Conservation (phyloP, 148 eudicot genomes). For the Camellia lanceoleosa region DNA sequence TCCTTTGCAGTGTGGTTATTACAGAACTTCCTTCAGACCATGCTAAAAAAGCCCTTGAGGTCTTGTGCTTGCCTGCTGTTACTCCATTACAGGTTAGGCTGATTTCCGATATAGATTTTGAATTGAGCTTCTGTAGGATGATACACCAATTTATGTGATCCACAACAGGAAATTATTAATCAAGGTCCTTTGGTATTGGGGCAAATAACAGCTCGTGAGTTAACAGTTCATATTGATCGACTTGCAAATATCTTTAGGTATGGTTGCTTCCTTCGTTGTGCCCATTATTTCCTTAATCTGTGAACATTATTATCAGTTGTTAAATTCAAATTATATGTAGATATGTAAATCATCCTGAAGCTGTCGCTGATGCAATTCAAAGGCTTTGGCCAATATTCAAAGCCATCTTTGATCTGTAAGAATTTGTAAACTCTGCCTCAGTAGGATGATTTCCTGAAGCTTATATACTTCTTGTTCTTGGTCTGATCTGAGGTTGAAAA, state of each 20-base stretch:
- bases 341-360: constrained; percentile 93
- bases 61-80: constrained; percentile 87
- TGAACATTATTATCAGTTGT: constrained; percentile 9
- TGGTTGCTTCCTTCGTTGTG: constrained; percentile 11
- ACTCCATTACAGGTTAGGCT: constrained; percentile 77
- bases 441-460: neutral
- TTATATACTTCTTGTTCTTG: neutral
- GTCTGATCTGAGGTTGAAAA: constrained; percentile 16
- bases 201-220: constrained; percentile 82
- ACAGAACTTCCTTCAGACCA: constrained; percentile 97
- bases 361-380: constrained; percentile 97
- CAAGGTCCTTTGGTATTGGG: constrained; percentile 83
- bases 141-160: constrained; percentile 17
- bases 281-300: constrained; percentile 1
- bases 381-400: constrained; percentile 95
- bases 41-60: constrained; percentile 92
- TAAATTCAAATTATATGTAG: constrained; percentile 36
- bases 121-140: constrained; percentile 7
- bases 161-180: constrained; percentile 76
- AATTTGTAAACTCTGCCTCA: constrained; percentile 6
- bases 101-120: neutral
- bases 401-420: constrained; percentile 91
- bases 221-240: constrained; percentile 97
- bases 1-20: constrained; percentile 75
- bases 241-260: constrained; percentile 97